Evolutionary conservation across 805 yeast species (phyloP).

Genomic region (Alloascoidea hylecoeti): DNA sequence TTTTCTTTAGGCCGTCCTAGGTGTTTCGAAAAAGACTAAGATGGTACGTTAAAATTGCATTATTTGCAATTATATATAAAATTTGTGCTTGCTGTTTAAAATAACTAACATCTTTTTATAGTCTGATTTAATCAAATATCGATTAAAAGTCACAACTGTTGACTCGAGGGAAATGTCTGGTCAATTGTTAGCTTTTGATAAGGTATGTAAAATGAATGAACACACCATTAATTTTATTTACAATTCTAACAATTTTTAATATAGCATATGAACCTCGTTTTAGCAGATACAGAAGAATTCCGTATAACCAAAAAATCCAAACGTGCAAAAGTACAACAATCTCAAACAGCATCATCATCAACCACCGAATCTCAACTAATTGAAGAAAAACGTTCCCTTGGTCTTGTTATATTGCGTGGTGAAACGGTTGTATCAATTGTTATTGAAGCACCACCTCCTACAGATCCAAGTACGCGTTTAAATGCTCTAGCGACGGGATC

Average conservation of each 20-base stretch:
- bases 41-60: conserved; percentile 17
- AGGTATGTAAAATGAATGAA: conserved; percentile 13
- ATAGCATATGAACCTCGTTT: conserved; percentile 65
- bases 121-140: conserved; percentile 59
- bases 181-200: conserved; percentile 75
- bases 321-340: conserved; percentile 9
- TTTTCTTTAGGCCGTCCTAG: conserved; percentile 11
- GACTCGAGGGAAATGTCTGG: conserved; percentile 76
- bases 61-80: background rate
- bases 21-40: conserved; percentile 27
- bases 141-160: conserved; percentile 58
- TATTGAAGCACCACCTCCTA: conserved; percentile 49
- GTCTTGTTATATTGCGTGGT: conserved; percentile 76
- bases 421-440: conserved; percentile 66
- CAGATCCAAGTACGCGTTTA: conserved; percentile 21
- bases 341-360: conserved; percentile 7
- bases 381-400: conserved; percentile 65
- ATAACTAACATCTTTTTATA: conserved; percentile 22
- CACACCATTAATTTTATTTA: background rate
- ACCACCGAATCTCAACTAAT: conserved; percentile 22
- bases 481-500: conserved; percentile 17
- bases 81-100: background rate
- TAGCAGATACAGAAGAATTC: conserved; percentile 75
- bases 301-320: conserved; percentile 54
- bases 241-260: background rate